phyloP scores from a whole-genome alignment of 2,329 filamentous ascomycete species.

The Huntiella decipiens region DNA sequence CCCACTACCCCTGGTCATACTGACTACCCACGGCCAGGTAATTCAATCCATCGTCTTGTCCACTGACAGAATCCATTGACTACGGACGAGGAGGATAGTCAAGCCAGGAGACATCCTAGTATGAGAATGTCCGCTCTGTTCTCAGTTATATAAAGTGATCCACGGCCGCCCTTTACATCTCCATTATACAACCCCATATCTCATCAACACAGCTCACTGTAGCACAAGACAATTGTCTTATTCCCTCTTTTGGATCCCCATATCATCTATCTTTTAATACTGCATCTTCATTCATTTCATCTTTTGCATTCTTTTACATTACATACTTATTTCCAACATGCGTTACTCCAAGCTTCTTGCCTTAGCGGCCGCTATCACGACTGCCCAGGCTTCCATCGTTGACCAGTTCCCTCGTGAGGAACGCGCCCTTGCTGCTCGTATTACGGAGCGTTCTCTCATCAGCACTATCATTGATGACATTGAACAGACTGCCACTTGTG shows the following conservation, averaged over 20 bases:
- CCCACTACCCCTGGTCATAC: too few species aligned
- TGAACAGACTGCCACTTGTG: slow-evolving; percentile 14
- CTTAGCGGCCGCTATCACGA: background rate
- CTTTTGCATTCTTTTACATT: background rate
- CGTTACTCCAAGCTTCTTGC: slow-evolving; percentile 3
- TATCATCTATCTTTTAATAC: background rate
- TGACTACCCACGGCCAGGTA: too few species aligned
- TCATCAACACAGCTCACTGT: too few species aligned
- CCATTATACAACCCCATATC: too few species aligned
- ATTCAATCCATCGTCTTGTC: too few species aligned
- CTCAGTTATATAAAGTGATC: too few species aligned
- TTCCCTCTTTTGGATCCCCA: background rate
- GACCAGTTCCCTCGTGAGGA: slow-evolving; percentile 4
- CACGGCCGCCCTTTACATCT: too few species aligned
- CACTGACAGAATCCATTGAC: too few species aligned
- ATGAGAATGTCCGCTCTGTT: too few species aligned
- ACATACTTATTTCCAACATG: background rate
- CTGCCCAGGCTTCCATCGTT: background rate
- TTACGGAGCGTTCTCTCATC: slow-evolving; percentile 5
- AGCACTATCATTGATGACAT: slow-evolving; percentile 14
- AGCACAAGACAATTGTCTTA: background rate
- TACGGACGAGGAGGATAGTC: too few species aligned
- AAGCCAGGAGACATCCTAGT: too few species aligned
- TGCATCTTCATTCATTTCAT: background rate
- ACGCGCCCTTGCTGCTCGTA: slow-evolving; percentile 1